Percentiles rank a stretch among this genome's conserved stretches.
Evolutionary conservation across 768 basidiomycete species (phyloP).

Genomic region (Naematelia aurantialba): DNA sequence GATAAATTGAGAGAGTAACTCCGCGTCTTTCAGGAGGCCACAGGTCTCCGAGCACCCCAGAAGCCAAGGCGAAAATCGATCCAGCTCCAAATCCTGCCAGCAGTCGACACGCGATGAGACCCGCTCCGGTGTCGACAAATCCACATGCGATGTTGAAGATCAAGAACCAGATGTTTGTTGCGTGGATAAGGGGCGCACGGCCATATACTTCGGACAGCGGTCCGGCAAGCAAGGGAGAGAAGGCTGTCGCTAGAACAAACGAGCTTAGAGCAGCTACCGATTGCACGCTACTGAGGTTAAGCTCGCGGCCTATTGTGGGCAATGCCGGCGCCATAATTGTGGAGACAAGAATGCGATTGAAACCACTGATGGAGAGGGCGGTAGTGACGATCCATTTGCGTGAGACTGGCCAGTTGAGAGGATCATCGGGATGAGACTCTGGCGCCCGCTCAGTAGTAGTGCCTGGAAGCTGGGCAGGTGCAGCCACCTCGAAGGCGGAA

Average conservation of each 20-base stretch:
- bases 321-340: constrained; percentile 10
- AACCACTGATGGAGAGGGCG: constrained; percentile 6
- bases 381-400: constrained; percentile 10
- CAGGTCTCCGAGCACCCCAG: constrained; percentile 5
- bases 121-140: constrained; percentile 5
- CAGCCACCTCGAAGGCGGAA: no score
- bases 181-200: not conserved
- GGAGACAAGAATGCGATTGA: constrained; percentile 8
- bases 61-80: constrained; percentile 2
- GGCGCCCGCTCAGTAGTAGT: no score
- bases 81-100: constrained; percentile 9
- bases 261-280: constrained; percentile 2
- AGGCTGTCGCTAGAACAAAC: constrained; percentile 8
- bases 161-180: constrained; percentile 8
- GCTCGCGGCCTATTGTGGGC: constrained; percentile 1
- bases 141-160: constrained; percentile 9
- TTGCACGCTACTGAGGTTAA: not conserved
- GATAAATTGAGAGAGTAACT: not conserved
- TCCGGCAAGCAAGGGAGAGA: constrained; percentile 5
- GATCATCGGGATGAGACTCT: not conserved
- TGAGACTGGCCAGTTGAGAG: constrained; percentile 8
- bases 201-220: constrained; percentile 8
- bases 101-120: constrained; percentile 5
- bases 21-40: constrained; percentile 7
- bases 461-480: no score